phyloP scores from a whole-genome alignment of 768 basidiomycete species.

The Pisolithus albus region DNA sequence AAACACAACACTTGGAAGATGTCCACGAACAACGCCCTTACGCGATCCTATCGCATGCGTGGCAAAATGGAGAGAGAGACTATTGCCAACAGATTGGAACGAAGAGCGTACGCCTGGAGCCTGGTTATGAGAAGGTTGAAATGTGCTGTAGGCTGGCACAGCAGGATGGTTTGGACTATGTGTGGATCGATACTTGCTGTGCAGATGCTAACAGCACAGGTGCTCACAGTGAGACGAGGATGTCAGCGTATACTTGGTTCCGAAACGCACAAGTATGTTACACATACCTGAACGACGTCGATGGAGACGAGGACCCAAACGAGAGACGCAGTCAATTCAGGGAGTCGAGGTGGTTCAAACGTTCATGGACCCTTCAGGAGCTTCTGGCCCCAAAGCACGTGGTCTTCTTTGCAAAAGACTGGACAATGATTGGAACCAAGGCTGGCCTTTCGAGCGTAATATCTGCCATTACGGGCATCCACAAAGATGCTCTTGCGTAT shows the following conservation, averaged over 20 bases:
- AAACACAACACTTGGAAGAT: conserved; percentile 1
- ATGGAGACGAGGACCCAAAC: neutral
- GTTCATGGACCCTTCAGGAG: neutral
- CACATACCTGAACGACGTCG: conserved; percentile 9
- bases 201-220: conserved; percentile 11
- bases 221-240: conserved; percentile 7
- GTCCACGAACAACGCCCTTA: neutral
- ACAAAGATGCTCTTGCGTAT: conserved; percentile 1
- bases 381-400: conserved; percentile 12
- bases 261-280: conserved; percentile 10
- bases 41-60: conserved; percentile 8
- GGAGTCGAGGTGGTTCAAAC: conserved; percentile 10
- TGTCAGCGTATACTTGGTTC: conserved; percentile 14
- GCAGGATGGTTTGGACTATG: conserved; percentile 5
- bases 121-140: conserved; percentile 3
- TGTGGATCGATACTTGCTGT: conserved; percentile 12
- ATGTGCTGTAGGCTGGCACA: conserved; percentile 1
- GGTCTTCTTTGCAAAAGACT: conserved; percentile 8
- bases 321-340: neutral
- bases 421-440: conserved; percentile 10
- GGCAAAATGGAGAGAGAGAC: conserved; percentile 1
- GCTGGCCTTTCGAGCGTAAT: neutral
- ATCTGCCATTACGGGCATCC: neutral
- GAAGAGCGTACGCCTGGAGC: neutral
- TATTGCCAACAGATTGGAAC: neutral